A percentile compares a stretch with the other conserved stretches of the same genome.
These are phyloP conservation scores for Aphanomyces invadans DNA, from an alignment of 352 stramenopile species.

Conservation along the genomic window DNA sequence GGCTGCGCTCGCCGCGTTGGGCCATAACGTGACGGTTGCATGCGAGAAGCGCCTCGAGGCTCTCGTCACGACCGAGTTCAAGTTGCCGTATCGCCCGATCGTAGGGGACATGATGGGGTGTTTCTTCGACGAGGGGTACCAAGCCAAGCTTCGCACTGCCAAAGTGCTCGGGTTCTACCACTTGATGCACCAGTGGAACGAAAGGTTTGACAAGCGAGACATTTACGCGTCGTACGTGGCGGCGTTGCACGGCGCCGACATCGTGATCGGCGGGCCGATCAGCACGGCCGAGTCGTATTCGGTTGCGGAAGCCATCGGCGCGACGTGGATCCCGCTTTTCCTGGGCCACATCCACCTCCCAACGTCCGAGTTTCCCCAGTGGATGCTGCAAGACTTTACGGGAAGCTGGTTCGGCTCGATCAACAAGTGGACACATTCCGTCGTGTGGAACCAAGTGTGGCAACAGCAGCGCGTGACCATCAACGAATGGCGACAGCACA, in stretches of 20 bases:
- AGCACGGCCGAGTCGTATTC: neutral
- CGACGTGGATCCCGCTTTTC: conserved; percentile 14
- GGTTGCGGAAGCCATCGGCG: neutral
- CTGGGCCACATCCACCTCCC: neutral
- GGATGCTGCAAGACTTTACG: conserved; percentile 1
- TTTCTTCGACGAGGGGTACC: conserved; percentile 7
- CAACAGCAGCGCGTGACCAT: neutral
- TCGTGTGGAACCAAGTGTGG: neutral
- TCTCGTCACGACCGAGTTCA: conserved; percentile 13
- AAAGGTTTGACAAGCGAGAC: neutral
- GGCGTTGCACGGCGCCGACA: conserved; percentile 1
- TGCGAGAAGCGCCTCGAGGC: conserved; percentile 6
- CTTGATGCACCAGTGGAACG: neutral
- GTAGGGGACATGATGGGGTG: neutral
- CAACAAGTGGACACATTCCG: conserved; percentile 3
- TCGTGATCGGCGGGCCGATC: neutral
- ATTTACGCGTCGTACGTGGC: conserved; percentile 14
- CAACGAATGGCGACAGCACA: conserved; percentile 15
- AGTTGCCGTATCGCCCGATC: conserved; percentile 5
- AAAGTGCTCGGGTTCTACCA: neutral
- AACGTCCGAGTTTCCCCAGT: conserved; percentile 19
- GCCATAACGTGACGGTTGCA: conserved; percentile 13
- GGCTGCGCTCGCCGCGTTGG: neutral
- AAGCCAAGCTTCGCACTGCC: neutral
- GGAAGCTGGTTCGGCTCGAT: neutral